A percentile compares a stretch with the other conserved stretches of the same genome.
Conservation (phyloP, 768 basidiomycete genomes). For the Myochromella boudieri region DNA sequence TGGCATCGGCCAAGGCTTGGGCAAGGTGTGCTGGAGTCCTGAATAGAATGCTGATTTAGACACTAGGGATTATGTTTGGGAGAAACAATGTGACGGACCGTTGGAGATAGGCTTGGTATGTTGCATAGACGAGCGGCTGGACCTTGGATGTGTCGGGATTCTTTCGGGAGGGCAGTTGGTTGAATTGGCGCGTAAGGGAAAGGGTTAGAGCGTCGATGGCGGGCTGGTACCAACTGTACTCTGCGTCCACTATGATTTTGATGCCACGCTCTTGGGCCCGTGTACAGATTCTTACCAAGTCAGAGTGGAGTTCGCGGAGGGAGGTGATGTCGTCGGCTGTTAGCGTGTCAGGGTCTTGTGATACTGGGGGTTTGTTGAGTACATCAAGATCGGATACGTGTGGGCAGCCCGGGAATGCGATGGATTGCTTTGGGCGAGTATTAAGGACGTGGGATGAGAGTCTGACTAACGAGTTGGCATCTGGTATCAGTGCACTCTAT, state of each 20-base stretch:
- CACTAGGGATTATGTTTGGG: background rate
- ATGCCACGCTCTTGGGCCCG: conserved; percentile 63
- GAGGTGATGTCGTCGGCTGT: conserved; percentile 56
- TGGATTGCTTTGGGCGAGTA: conserved; percentile 32
- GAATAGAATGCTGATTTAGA: background rate
- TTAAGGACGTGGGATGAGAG: conserved; percentile 59
- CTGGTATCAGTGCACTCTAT: conserved; percentile 70
- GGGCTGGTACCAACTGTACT: conserved; percentile 79
- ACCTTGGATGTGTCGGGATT: conserved; percentile 13
- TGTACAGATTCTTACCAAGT: conserved; percentile 63
- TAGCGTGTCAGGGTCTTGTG: conserved; percentile 26
- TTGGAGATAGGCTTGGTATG: conserved; percentile 87
- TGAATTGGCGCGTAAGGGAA: conserved; percentile 76
- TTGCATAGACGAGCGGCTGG: conserved; percentile 78
- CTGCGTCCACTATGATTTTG: conserved; percentile 80
- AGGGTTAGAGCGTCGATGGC: conserved; percentile 81
- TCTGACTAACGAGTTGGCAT: conserved; percentile 57
- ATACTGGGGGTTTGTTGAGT: conserved; percentile 26
- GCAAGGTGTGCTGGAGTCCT: conserved; percentile 72
- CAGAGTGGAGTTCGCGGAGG: conserved; percentile 59
- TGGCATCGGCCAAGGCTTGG: conserved; percentile 65
- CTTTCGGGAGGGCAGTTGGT: conserved; percentile 36
- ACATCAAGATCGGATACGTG: conserved; percentile 57
- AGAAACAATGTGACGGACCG: conserved; percentile 40
- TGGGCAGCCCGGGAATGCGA: conserved; percentile 73